Evolutionary conservation across 2,329 filamentous ascomycete genomes (phyloP).

Genomic region (Fusarium concolor): DNA sequence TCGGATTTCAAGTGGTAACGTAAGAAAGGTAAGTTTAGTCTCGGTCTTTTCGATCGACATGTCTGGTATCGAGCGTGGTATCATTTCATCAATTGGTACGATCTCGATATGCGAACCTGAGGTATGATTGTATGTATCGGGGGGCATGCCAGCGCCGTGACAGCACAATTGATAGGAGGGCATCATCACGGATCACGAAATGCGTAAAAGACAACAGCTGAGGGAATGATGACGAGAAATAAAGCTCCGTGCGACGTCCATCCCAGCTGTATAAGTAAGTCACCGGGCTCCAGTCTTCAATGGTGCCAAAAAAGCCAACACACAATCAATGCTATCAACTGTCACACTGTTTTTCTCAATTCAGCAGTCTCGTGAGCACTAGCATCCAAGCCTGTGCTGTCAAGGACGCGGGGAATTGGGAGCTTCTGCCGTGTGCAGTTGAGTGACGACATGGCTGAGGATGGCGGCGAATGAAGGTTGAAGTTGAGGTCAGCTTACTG

Average conservation of each 20-base stretch:
- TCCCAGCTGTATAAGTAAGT: conserved; percentile 23
- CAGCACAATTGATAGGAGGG: conserved; percentile 31
- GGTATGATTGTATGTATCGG: not conserved
- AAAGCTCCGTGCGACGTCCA: not conserved
- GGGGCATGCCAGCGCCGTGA: conserved; percentile 23
- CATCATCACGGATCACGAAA: conserved; percentile 5
- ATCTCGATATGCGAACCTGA: conserved; percentile 21
- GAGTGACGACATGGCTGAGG: conserved; percentile 38
- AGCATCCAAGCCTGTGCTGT: conserved; percentile 23
- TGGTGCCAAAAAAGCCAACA: conserved; percentile 17
- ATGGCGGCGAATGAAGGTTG: conserved; percentile 20
- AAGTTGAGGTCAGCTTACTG: conserved; percentile 29
- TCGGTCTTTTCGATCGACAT: not conserved
- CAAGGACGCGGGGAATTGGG: conserved; percentile 33
- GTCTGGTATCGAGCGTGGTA: conserved; percentile 15
- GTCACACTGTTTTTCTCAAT: conserved; percentile 18
- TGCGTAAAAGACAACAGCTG: not conserved
- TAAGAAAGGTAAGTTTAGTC: conserved; percentile 40
- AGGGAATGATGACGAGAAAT: not conserved
- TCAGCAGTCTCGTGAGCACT: conserved; percentile 27
- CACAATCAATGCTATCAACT: not conserved
- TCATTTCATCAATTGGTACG: conserved; percentile 8
- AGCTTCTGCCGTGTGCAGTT: conserved; percentile 24
- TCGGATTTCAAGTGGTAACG: conserved; percentile 59
- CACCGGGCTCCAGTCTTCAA: not conserved